phyloP scores from a whole-genome alignment of 2,329 filamentous ascomycete genomes.

The Cercospora sp. region DNA sequence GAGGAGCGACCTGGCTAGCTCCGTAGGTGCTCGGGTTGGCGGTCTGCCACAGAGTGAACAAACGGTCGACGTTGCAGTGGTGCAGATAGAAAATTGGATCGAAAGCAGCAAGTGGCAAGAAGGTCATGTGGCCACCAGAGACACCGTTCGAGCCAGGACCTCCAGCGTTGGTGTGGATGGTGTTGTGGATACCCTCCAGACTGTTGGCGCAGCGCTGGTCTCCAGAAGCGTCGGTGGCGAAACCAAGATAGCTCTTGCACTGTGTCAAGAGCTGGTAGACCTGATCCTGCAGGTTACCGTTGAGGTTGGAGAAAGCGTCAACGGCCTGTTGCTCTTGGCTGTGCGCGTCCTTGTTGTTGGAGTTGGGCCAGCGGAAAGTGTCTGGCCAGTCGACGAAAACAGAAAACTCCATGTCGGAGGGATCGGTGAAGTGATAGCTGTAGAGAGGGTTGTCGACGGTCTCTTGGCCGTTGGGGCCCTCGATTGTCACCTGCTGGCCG shows the following conservation, averaged over 20 bases:
- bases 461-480: conserved; percentile 30
- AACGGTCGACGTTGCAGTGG: conserved; percentile 71
- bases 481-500: conserved; percentile 31
- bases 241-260: conserved; percentile 38
- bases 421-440: conserved; percentile 29
- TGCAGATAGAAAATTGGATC: conserved; percentile 80
- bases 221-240: conserved; percentile 36
- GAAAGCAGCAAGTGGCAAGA: conserved; percentile 69
- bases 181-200: conserved; percentile 42
- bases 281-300: conserved; percentile 35
- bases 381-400: conserved; percentile 36
- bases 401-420: conserved; percentile 32
- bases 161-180: conserved; percentile 36
- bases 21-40: conserved; percentile 70
- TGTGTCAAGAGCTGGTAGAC: conserved; percentile 38
- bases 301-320: conserved; percentile 34
- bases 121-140: conserved; percentile 64
- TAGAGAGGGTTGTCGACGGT: conserved; percentile 36
- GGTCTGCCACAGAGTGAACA: conserved; percentile 76
- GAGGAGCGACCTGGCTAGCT: conserved; percentile 54
- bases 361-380: conserved; percentile 37
- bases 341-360: conserved; percentile 26
- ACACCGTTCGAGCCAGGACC: conserved; percentile 28
- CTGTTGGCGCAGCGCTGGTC: conserved; percentile 35
- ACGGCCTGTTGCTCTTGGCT: conserved; percentile 25